Evolutionary conservation across 305 asterid genomes (phyloP), one percentile per base, ranked within the genome.

Genomic region (Fraxinus ornus): DNA sequence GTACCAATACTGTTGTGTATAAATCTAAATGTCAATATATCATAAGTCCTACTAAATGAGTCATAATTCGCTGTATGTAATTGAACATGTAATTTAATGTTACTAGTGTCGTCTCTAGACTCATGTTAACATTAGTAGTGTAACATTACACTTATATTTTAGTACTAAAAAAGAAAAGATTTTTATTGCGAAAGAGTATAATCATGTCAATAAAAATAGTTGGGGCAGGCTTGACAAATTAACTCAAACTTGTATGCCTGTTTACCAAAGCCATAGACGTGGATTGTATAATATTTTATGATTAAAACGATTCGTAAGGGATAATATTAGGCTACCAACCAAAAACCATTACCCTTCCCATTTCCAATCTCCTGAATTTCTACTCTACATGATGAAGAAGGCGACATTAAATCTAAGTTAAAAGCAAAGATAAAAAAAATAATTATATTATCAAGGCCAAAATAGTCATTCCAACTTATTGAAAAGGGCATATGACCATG

Each of bases 311-410:
- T 83, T 47, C 80, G 81, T 81, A 78, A 66, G 66, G 41, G 88
- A 86, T 84, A 83, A 86, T 88, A 85, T 83, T 92, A 92, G 97
- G 94, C 92, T 80, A 91, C 92, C 97, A 78, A 92, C 91, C 82
- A 80, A 85, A 24, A 78, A 87, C 86, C 72, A 78, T 86, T 88
- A 81, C 72, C 83, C 85, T 82, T 86, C 89, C 87, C 41, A 89
- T 83, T 85, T 86, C 89, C 85, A 73, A 89, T 80, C 89, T 84
- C 82, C 85, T 87, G 78, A 71, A 32, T 80, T 55, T 80, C 79
- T 76, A 75, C 52, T 55, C 82, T 41, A 81, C 71, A 77, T 44
- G 13, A 21, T 77, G 70, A 52, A 62, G 72, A 62, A 62, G 72
- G 72, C 72, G 33, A 62, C 72, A 22, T 22, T 62, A 62, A 22